Conservation (phyloP, 345 rosid genomes). For the Theobroma cacao region DNA sequence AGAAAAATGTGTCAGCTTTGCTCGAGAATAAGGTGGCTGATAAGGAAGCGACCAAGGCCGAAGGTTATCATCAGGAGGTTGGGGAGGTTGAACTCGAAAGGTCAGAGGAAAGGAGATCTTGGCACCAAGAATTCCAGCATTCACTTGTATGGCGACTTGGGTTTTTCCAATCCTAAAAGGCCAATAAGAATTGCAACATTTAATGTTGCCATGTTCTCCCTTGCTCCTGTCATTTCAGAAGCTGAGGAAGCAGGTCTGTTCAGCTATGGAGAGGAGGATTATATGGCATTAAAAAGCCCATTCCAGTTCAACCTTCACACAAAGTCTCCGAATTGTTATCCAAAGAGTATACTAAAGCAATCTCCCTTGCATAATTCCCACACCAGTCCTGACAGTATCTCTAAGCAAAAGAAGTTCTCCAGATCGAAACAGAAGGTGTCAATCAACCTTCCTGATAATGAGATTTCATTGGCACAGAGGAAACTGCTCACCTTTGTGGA, state of each 20-base stretch:
- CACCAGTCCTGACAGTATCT: slow-evolving; percentile 18
- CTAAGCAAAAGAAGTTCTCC: slow-evolving; percentile 29
- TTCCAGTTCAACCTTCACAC: slow-evolving; percentile 19
- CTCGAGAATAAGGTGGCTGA: slow-evolving; percentile 56
- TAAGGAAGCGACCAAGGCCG: slow-evolving; percentile 53
- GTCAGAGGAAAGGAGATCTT: slow-evolving; percentile 26
- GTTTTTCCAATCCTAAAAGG: slow-evolving; percentile 26
- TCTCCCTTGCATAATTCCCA: slow-evolving; percentile 53
- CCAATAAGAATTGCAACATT: slow-evolving; percentile 81
- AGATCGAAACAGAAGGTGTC: slow-evolving; percentile 66
- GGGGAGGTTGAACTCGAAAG: slow-evolving; percentile 42
- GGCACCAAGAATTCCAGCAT: slow-evolving; percentile 25
- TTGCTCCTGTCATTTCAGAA: slow-evolving; percentile 73
- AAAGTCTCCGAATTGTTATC: slow-evolving; percentile 25
- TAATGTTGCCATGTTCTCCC: slow-evolving; percentile 95
- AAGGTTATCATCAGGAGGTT: slow-evolving; percentile 62
- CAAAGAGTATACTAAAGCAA: slow-evolving; percentile 81
- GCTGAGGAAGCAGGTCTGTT: slow-evolving; percentile 32
- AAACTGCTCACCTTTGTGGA: slow-evolving; percentile 46
- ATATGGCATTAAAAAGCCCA: slow-evolving; percentile 20
- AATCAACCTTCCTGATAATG: slow-evolving; percentile 89
- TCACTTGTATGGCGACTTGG: slow-evolving; percentile 21
- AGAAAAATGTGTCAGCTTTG: slow-evolving; percentile 52
- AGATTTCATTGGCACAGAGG: slow-evolving; percentile 73
- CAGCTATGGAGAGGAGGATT: slow-evolving; percentile 26